Conservation (phyloP, 1,284 basidiomycete genomes). For the Coniophora puteana region DNA sequence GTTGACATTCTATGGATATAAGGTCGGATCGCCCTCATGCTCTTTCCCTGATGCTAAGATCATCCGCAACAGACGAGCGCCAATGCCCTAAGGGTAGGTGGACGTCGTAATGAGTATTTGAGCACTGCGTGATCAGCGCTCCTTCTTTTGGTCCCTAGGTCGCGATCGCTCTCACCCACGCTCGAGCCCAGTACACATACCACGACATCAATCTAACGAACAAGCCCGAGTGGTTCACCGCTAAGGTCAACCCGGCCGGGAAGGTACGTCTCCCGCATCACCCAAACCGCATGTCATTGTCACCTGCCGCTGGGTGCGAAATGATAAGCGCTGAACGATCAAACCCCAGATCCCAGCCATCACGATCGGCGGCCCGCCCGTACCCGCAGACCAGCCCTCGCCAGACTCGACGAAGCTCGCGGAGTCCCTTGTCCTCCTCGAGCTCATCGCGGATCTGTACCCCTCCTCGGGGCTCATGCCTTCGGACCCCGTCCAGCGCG, state of each 20-base stretch:
- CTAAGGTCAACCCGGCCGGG: constrained; percentile 54
- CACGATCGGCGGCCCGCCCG: constrained; percentile 35
- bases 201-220: constrained; percentile 52
- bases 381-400: constrained; percentile 31
- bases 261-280: constrained; percentile 49
- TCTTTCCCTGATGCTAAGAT: too few species aligned
- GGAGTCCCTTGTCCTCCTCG: constrained; percentile 38
- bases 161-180: constrained; percentile 52
- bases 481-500: constrained; percentile 48
- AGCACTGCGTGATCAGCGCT: too few species aligned
- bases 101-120: too few species aligned
- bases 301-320: too few species aligned
- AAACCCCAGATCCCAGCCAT: constrained; percentile 33
- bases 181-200: constrained; percentile 41
- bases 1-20: too few species aligned
- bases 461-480: constrained; percentile 45
- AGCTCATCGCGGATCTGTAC: too few species aligned
- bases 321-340: too few species aligned
- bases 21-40: too few species aligned
- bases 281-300: too few species aligned
- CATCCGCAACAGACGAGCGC: too few species aligned
- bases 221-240: constrained; percentile 59
- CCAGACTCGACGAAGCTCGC: constrained; percentile 36
- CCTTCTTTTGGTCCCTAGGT: too few species aligned
- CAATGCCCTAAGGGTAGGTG: too few species aligned